Evolutionary conservation across 352 stramenopile genomes (phyloP), one percentile per base, ranked within the genome.

Genomic region (Pythium aphanidermatum): DNA sequence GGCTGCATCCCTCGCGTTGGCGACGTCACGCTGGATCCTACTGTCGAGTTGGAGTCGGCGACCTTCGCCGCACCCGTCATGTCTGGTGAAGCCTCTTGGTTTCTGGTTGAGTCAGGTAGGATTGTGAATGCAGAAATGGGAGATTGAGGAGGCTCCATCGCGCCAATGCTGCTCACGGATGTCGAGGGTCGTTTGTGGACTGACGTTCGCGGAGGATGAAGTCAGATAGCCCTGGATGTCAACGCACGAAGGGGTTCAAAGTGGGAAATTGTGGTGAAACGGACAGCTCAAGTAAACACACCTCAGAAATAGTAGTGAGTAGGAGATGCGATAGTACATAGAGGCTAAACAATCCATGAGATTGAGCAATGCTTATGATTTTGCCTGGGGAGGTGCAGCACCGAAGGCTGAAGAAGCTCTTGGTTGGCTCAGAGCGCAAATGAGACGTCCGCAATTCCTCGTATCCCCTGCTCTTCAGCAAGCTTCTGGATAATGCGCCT

Each of bases 401-500:
- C 7, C 10, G 10, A 39, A 39, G 10, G 9, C 9, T 33, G 14
- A 13, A 33, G 9, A 33, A 33, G 14, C 14, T 9, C 9, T 33
- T 54, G 75, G 14, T 63, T 54, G 2, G 65, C 53, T n/a, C n/a
- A n/a, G n/a, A n/a, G n/a, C n/a, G n/a, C n/a, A 13, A 83, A 59
- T 13, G 74, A 78, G 44, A 89, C 52, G 24, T 68, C 51, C 41
- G 82, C 74, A 21, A 90, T 58, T 21, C 71, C 63, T 17, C 45
- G 48, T 39, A 81, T 55, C 5, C 78, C 78, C 31, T 87, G 78
- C 12, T 60, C 58, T 11, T 65, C 46, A 8, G 32, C 47, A 8
- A 90, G 67, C 31, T 63, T 64, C 17, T 76, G 55, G 41, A 85
- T 63, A 58, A 87, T 71, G 25, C 62, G 58, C 9, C 62, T 68